A percentile compares a stretch with the other conserved stretches of the same genome.
phyloP scores from a whole-genome alignment of 2,329 filamentous ascomycete species.

The Aspergillus fumigatiaffinis region DNA sequence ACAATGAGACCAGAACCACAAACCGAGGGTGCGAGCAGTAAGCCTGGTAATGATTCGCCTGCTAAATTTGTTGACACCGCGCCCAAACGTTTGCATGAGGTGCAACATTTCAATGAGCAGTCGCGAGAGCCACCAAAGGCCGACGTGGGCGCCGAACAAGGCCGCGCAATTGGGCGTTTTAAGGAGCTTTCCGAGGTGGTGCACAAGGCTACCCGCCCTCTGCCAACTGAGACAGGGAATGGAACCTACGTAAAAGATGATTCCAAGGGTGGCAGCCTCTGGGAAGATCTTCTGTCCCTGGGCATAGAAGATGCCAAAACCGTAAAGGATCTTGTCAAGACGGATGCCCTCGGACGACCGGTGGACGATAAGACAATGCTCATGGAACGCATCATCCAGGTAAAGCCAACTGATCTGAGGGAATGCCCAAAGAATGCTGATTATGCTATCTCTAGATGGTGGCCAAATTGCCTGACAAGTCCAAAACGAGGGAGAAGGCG shows the following conservation, averaged over 20 bases:
- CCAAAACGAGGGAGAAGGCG: conserved; percentile 58
- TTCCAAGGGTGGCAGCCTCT: conserved; percentile 48
- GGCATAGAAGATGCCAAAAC: conserved; percentile 59
- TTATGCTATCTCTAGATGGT: conserved; percentile 49
- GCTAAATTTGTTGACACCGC: too few relatives aligned
- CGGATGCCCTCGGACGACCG: conserved; percentile 60
- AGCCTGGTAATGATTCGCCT: too few relatives aligned
- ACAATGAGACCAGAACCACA: too few relatives aligned
- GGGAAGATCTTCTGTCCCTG: conserved; percentile 57
- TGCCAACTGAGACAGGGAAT: conserved; percentile 49
- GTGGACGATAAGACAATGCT: conserved; percentile 73
- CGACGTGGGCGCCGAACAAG: too few relatives aligned
- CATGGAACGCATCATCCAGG: conserved; percentile 67
- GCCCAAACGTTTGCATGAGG: too few relatives aligned
- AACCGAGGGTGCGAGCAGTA: too few relatives aligned
- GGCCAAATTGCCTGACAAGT: conserved; percentile 59
- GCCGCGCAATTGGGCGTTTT: too few relatives aligned
- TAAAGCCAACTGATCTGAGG: conserved; percentile 15
- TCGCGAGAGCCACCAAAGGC: too few relatives aligned
- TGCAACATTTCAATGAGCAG: too few relatives aligned
- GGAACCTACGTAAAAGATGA: conserved; percentile 55
- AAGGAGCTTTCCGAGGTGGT: too few relatives aligned
- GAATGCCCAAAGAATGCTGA: background rate
- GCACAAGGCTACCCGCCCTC: too few relatives aligned
- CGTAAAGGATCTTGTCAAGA: conserved; percentile 57